phyloP scores from a whole-genome alignment of 345 rosid genomes.

The Clarkia xantiana region DNA sequence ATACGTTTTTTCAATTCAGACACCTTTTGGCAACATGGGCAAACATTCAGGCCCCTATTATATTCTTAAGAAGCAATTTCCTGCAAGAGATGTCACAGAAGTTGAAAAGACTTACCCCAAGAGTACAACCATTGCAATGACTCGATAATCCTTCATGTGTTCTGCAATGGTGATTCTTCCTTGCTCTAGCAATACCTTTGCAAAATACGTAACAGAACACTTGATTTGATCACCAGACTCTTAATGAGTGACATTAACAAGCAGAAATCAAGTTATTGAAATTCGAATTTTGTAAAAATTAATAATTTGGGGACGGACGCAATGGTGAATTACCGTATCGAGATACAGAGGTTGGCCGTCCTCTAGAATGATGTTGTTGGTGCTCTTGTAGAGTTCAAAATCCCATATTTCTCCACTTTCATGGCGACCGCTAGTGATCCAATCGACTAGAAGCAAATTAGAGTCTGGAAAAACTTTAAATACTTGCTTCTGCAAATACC shows the following conservation, averaged over 20 bases:
- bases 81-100: too few relatives aligned
- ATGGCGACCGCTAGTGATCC: slow-evolving; percentile 93
- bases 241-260: too few relatives aligned
- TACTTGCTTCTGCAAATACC: slow-evolving; percentile 74
- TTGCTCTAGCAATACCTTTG: slow-evolving; percentile 60
- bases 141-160: slow-evolving; percentile 66
- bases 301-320: background rate
- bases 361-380: slow-evolving; percentile 47
- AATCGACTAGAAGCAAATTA: slow-evolving; percentile 67
- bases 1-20: too few relatives aligned
- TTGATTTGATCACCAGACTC: too few relatives aligned
- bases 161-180: slow-evolving; percentile 32
- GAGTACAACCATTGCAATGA: slow-evolving; percentile 69
- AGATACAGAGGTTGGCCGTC: slow-evolving; percentile 56
- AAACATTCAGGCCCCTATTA: too few relatives aligned
- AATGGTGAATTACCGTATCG: slow-evolving; percentile 39
- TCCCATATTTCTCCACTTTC: slow-evolving; percentile 92
- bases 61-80: too few relatives aligned
- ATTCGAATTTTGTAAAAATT: too few relatives aligned
- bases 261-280: too few relatives aligned
- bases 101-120: slow-evolving; percentile 60
- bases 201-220: background rate
- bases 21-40: too few relatives aligned
- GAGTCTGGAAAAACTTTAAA: slow-evolving; percentile 55
- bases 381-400: slow-evolving; percentile 67